phyloP scores from a whole-genome alignment of 164 flowering plant species.

The Taxillus chinensis region DNA sequence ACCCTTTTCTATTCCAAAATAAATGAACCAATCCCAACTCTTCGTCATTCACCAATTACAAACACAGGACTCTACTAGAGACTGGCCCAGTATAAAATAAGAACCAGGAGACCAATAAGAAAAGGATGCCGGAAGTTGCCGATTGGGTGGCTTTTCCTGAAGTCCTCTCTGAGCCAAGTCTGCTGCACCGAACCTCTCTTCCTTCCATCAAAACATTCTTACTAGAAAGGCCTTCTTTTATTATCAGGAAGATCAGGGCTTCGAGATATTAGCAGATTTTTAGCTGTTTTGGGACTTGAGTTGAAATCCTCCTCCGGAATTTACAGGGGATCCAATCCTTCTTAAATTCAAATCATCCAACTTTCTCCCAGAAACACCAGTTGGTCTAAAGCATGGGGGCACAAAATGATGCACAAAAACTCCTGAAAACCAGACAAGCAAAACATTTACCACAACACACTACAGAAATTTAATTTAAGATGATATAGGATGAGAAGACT shows the following conservation, averaged over 20 bases:
- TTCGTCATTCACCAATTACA: conserved; percentile 10
- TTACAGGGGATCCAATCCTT: too few relatives aligned
- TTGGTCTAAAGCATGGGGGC: neutral
- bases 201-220: too few relatives aligned
- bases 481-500: neutral
- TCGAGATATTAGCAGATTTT: too few relatives aligned
- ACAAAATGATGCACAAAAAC: conserved; percentile 1
- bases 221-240: too few relatives aligned
- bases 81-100: conserved; percentile 5
- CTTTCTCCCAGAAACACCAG: neutral
- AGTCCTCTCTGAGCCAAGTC: too few relatives aligned
- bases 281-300: too few relatives aligned
- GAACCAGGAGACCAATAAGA: neutral
- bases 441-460: neutral
- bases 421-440: neutral
- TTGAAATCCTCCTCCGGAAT: too few relatives aligned
- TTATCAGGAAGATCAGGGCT: too few relatives aligned
- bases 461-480: neutral
- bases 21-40: conserved; percentile 13
- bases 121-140: conserved; percentile 1
- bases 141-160: neutral
- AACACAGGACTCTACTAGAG: conserved; percentile 2
- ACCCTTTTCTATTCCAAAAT: neutral
- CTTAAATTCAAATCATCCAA: conserved; percentile 3
- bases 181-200: too few relatives aligned